phyloP scores from a whole-genome alignment of 2,329 filamentous ascomycete genomes.

The Fonsecaea erecta region DNA sequence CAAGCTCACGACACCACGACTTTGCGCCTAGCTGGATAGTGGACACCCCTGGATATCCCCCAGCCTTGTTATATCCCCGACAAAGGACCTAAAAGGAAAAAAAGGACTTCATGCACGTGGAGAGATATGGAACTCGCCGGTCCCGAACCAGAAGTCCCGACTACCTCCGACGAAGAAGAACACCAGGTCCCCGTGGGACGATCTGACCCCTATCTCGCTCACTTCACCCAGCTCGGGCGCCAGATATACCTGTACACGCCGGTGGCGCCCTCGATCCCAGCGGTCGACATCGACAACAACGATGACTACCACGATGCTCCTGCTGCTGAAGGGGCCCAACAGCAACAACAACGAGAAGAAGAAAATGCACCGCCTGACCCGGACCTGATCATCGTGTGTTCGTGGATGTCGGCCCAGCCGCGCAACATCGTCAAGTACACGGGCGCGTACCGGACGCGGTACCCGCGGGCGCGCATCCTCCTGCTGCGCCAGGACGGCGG shows the following conservation, averaged over 20 bases:
- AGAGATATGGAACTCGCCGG: slow-evolving; percentile 24
- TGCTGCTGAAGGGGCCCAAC: no score
- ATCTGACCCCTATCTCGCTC: slow-evolving; percentile 22
- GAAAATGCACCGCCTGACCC: slow-evolving; percentile 38
- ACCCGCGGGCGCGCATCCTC: slow-evolving; percentile 54
- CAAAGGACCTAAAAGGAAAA: no score
- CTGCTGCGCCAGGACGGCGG: slow-evolving; percentile 51
- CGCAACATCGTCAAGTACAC: slow-evolving; percentile 60
- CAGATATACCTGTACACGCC: slow-evolving; percentile 30
- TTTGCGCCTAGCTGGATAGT: no score
- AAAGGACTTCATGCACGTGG: no score
- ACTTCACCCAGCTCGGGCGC: slow-evolving; percentile 24
- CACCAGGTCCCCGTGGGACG: background rate
- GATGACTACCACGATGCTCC: no score
- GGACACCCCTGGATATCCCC: no score
- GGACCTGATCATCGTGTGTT: slow-evolving; percentile 54
- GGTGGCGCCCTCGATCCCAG: background rate
- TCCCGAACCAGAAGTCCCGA: slow-evolving; percentile 25
- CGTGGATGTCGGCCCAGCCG: slow-evolving; percentile 60
- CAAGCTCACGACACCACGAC: no score
- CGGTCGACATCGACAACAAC: background rate
- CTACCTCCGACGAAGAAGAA: slow-evolving; percentile 3
- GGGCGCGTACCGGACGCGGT: slow-evolving; percentile 51
- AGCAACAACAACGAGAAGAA: background rate
- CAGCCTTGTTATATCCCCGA: no score